Evolutionary conservation across 2,329 filamentous ascomycete species (phyloP), one percentile per base, ranked within the genome.

Genomic region (Harringtonia aguacate): DNA sequence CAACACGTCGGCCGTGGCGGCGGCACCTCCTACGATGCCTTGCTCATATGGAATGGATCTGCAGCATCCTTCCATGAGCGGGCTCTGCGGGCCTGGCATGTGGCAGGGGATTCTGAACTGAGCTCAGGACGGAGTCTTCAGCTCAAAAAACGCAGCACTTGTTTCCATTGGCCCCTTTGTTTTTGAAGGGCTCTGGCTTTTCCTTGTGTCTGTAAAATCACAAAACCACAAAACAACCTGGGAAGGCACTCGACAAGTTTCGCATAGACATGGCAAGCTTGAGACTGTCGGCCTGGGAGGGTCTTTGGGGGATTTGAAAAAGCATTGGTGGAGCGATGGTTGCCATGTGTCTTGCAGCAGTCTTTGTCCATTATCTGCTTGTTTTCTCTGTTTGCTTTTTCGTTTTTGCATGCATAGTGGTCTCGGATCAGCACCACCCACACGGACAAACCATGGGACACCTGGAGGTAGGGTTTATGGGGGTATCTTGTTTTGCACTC

Each of bases 81-180:
- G 62, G 38, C 60, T 70, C 28, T 68, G 68, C 36, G 76, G 74
- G 30, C 73, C 75, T 33, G 77, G 79, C 42, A 81, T 83, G 76
- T 84, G 80, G 79, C 68, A 74, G 47, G 75, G 72, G 44, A 77
- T 84, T 50, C 63, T 83, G 50, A 71, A 73, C 57, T 77, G 65
- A 62, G 58, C 24, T 34, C 31, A 21, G 15, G 14, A 27, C 28
- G 4, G 4, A 14, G 40, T 40, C 34, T 39, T 43, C 43, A 39
- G 45, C 46, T 49, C 50, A 53, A 58, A 56, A 58, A 52, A 55
- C 52, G 56, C 58, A 56, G 57, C 50, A 48, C 49, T 50, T 37
- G 46, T 38, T 45, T 50, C 59, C 24, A 10, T 10, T 27, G 24
- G 24, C 10, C 6, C 6, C 21, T 38, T 30, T 42, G 37, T 39